These are phyloP conservation scores for Yarrowia sp. DNA, from an alignment of 805 yeast species.

Conservation along the genomic window DNA sequence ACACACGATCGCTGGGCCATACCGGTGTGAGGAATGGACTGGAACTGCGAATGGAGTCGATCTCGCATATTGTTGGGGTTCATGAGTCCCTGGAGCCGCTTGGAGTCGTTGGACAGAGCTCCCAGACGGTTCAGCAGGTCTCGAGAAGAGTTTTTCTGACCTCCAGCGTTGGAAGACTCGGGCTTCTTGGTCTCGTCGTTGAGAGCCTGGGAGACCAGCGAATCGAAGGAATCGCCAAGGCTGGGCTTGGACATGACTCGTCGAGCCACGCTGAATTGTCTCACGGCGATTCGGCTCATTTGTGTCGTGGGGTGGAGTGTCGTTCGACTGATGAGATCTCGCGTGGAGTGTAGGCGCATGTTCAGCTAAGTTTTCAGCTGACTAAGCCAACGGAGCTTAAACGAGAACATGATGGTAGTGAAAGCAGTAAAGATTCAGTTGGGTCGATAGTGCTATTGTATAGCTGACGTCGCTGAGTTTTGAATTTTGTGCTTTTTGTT, in stretches of 20 bases:
- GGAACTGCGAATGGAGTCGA: slow-evolving; percentile 28
- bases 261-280: slow-evolving; percentile 36
- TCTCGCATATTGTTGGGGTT: slow-evolving; percentile 27
- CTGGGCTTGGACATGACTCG: slow-evolving; percentile 35
- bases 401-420: neutral
- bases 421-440: too few relatives aligned
- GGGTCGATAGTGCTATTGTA: too few relatives aligned
- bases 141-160: slow-evolving; percentile 30
- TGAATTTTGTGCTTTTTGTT: too few relatives aligned
- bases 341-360: slow-evolving; percentile 1
- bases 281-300: slow-evolving; percentile 31
- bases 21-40: slow-evolving; percentile 36
- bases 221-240: slow-evolving; percentile 23
- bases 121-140: slow-evolving; percentile 35
- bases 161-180: neutral
- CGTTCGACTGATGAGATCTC: neutral
- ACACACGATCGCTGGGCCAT: slow-evolving; percentile 36
- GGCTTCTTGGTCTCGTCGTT: slow-evolving; percentile 30
- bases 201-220: slow-evolving; percentile 29
- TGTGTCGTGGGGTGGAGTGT: neutral
- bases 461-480: too few relatives aligned
- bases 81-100: slow-evolving; percentile 37
- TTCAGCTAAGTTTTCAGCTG: slow-evolving; percentile 23
- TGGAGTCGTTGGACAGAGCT: slow-evolving; percentile 37
- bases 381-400: neutral